These are phyloP conservation scores for Saturnispora zaruensis DNA, from an alignment of 805 yeast genomes.

Conservation along the genomic window DNA sequence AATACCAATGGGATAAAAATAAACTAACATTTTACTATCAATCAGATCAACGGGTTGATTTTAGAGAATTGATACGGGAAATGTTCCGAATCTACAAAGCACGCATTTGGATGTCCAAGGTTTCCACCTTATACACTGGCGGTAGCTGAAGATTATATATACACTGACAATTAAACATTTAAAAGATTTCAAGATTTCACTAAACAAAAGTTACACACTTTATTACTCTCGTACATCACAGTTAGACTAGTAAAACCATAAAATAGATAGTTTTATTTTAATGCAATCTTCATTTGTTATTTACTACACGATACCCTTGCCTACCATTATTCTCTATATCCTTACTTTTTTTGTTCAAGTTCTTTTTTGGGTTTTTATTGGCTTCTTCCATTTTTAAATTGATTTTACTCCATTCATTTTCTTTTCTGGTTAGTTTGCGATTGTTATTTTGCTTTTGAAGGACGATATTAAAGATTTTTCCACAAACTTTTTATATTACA, in stretches of 20 bases:
- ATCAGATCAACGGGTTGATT: constrained; percentile 61
- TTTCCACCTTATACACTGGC: constrained; percentile 4
- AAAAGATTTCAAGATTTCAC: not conserved
- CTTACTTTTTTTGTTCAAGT: not conserved
- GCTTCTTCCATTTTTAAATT: not conserved
- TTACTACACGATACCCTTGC: not conserved
- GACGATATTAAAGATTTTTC: not conserved
- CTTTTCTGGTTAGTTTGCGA: not conserved
- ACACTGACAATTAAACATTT: not conserved
- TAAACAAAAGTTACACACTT: not conserved
- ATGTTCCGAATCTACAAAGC: constrained; percentile 69
- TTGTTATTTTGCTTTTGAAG: not conserved
- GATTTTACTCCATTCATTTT: not conserved
- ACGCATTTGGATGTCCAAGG: constrained; percentile 74
- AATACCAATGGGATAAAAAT: constrained; percentile 78
- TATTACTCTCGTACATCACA: not conserved
- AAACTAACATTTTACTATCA: constrained; percentile 69
- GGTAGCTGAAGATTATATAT: not conserved
- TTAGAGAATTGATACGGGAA: constrained; percentile 68
- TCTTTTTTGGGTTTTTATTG: not conserved
- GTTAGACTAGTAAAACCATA: not conserved
- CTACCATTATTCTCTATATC: not conserved
- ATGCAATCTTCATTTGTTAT: not conserved
- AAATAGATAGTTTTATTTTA: not conserved
- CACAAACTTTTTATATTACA: not conserved